Percentiles rank a stretch among this genome's conserved stretches.
These are phyloP conservation scores for Glycine latifolia DNA, from an alignment of 306 rosid species.

Conservation along the genomic window DNA sequence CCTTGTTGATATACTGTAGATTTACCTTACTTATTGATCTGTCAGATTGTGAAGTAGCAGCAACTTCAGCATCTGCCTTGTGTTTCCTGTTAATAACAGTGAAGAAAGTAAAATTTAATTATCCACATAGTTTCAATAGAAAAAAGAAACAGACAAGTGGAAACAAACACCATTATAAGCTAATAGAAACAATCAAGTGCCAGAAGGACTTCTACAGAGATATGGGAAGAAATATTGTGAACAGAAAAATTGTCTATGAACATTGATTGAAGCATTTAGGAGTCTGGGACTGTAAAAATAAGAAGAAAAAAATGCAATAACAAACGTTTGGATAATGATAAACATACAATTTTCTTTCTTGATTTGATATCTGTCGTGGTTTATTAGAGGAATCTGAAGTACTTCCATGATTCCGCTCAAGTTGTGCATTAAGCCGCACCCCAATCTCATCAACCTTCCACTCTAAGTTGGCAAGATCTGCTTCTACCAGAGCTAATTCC, in stretches of 20 bases:
- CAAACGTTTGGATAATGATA: slow-evolving; percentile 29
- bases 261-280: background rate
- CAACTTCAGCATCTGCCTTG: slow-evolving; percentile 60
- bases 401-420: slow-evolving; percentile 48
- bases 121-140: background rate
- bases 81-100: slow-evolving; percentile 53
- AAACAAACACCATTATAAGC: slow-evolving; percentile 11
- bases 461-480: slow-evolving; percentile 64
- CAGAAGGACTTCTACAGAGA: slow-evolving; percentile 36
- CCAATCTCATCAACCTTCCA: slow-evolving; percentile 65
- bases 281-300: slow-evolving; percentile 15
- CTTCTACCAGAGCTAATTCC: slow-evolving; percentile 71
- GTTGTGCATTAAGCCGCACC: slow-evolving; percentile 61
- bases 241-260: background rate
- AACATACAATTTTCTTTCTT: slow-evolving; percentile 65
- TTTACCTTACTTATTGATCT: slow-evolving; percentile 78
- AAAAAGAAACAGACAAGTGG: slow-evolving; percentile 6
- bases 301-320: slow-evolving; percentile 29
- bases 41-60: slow-evolving; percentile 4
- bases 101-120: slow-evolving; percentile 41
- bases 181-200: slow-evolving; percentile 7
- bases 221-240: slow-evolving; percentile 2
- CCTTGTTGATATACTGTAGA: slow-evolving; percentile 12
- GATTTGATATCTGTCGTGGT: slow-evolving; percentile 41
- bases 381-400: slow-evolving; percentile 35